A percentile compares a stretch with the other conserved stretches of the same genome.
Evolutionary conservation across 306 rosid genomes (phyloP).

Genomic region (Quercus gilva): DNA sequence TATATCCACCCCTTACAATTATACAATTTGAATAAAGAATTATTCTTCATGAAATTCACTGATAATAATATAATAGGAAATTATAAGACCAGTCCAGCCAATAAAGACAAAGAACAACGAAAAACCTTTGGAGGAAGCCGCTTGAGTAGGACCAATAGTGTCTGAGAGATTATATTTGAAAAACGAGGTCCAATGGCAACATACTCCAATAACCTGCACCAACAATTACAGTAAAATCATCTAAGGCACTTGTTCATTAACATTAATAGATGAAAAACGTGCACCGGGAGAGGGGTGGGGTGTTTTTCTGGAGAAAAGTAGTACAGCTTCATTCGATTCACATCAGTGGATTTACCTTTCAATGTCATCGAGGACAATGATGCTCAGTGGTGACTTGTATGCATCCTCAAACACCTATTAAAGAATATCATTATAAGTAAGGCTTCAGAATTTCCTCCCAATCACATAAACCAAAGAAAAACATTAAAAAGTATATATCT

Average conservation of each 20-base stretch:
- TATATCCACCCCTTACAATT: neutral
- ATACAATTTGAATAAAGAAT: neutral
- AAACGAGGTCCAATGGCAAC: conserved; percentile 92
- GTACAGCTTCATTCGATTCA: neutral
- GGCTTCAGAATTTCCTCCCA: conserved; percentile 18
- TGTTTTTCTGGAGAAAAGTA: neutral
- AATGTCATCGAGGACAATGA: conserved; percentile 91
- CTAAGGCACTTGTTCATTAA: neutral
- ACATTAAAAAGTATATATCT: conserved; percentile 10
- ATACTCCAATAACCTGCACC: conserved; percentile 82
- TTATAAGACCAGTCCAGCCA: neutral
- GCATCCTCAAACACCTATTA: conserved; percentile 96
- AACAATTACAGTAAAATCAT: conserved; percentile 7
- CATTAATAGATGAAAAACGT: neutral
- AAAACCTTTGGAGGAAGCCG: conserved; percentile 91
- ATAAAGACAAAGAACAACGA: conserved; percentile 9
- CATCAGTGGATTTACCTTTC: conserved; percentile 59
- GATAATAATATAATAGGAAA: neutral
- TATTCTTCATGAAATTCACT: neutral
- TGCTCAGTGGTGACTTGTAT: conserved; percentile 94
- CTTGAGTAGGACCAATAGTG: conserved; percentile 82
- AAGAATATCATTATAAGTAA: conserved; percentile 10
- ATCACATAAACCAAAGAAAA: conserved; percentile 1
- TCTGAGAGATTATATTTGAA: conserved; percentile 84
- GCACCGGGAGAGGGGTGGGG: neutral